Evolutionary conservation across 2,329 filamentous ascomycete genomes (phyloP).

Genomic region (Bisporella sp.): DNA sequence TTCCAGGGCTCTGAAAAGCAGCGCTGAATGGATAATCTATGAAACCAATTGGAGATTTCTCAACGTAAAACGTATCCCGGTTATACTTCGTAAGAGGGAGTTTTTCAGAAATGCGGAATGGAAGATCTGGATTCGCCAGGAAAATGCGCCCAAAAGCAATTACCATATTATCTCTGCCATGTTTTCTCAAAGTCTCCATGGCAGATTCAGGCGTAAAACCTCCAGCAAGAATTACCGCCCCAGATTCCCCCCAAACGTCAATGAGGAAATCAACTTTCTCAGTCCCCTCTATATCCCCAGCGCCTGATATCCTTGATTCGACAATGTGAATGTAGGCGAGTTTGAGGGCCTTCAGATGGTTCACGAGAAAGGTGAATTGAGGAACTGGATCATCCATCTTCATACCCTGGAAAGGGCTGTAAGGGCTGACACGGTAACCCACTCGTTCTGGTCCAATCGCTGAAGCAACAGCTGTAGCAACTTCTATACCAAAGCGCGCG

Average conservation of each 20-base stretch:
- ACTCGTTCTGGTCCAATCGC: slow-evolving; percentile 45
- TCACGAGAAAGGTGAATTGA: slow-evolving; percentile 53
- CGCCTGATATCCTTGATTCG: slow-evolving; percentile 33
- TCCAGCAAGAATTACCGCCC: slow-evolving; percentile 42
- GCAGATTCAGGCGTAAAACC: slow-evolving; percentile 36
- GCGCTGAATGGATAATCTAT: too few relatives aligned
- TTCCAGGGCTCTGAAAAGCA: too few relatives aligned
- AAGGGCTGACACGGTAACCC: slow-evolving; percentile 54
- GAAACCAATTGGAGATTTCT: not conserved
- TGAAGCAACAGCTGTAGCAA: slow-evolving; percentile 40
- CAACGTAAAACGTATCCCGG: slow-evolving; percentile 30
- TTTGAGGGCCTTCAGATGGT: slow-evolving; percentile 41
- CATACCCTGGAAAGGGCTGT: slow-evolving; percentile 56
- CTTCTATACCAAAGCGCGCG: slow-evolving; percentile 44
- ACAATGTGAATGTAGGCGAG: slow-evolving; percentile 60
- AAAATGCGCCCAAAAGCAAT: slow-evolving; percentile 39
- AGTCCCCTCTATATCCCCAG: slow-evolving; percentile 32
- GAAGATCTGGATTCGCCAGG: slow-evolving; percentile 39
- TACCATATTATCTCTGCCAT: slow-evolving; percentile 27
- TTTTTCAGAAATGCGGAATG: slow-evolving; percentile 34
- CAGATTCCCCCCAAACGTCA: slow-evolving; percentile 34
- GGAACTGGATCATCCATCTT: slow-evolving; percentile 53
- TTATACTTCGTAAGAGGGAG: slow-evolving; percentile 33
- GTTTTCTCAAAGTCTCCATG: slow-evolving; percentile 30
- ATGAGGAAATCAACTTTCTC: slow-evolving; percentile 37